Evolutionary conservation across 1,284 basidiomycete genomes (phyloP).

Genomic region (Neonothopanus nambi): DNA sequence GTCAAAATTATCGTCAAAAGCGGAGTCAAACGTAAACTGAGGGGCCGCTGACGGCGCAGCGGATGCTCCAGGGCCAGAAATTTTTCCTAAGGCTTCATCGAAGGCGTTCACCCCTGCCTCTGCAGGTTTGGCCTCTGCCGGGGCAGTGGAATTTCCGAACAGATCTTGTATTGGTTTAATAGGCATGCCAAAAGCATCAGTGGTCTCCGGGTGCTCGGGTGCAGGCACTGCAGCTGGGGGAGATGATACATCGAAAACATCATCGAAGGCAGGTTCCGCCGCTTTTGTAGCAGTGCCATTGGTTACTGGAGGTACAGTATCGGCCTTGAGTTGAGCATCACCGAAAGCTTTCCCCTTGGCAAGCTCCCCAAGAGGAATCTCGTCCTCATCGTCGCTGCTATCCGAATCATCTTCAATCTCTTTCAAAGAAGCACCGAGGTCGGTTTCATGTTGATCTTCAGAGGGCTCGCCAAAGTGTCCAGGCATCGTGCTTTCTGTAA

Average conservation of each 20-base stretch:
- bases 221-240: slow-evolving; percentile 18
- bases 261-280: slow-evolving; percentile 46
- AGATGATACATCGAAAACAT: slow-evolving; percentile 60
- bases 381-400: slow-evolving; percentile 54
- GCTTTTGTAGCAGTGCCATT: slow-evolving; percentile 28
- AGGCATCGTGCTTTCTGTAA: slow-evolving; percentile 13
- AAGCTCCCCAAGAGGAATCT: slow-evolving; percentile 43
- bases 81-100: slow-evolving; percentile 68
- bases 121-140: slow-evolving; percentile 20
- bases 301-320: slow-evolving; percentile 24
- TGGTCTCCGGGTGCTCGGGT: slow-evolving; percentile 10
- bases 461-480: slow-evolving; percentile 17
- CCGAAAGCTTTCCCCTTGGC: slow-evolving; percentile 23
- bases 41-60: slow-evolving; percentile 42
- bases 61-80: slow-evolving; percentile 39
- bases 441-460: slow-evolving; percentile 37
- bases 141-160: slow-evolving; percentile 25
- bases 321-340: slow-evolving; percentile 19
- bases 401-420: slow-evolving; percentile 74
- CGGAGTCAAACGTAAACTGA: slow-evolving; percentile 62
- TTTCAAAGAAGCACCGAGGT: slow-evolving; percentile 53
- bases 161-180: slow-evolving; percentile 23
- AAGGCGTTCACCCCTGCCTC: slow-evolving; percentile 65
- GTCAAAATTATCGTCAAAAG: slow-evolving; percentile 89
- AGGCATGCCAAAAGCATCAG: slow-evolving; percentile 30